Conservation (phyloP, 2,329 filamentous ascomycete species). For the Monilinia fructigena region DNA sequence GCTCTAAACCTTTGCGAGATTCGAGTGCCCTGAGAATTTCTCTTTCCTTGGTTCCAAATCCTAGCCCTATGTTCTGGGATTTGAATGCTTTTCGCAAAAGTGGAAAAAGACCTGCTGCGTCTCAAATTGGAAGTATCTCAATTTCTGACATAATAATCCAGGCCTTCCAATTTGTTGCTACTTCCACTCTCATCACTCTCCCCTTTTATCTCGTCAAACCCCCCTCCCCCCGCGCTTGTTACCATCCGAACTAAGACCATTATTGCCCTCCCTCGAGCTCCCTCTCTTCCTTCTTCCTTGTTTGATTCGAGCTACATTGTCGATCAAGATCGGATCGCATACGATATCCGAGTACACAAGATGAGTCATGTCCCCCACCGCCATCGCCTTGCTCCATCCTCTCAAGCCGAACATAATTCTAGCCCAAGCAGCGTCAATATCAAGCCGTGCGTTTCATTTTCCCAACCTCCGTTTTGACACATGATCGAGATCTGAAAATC, state of each 20-base stretch:
- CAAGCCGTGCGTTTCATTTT: no score
- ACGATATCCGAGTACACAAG: no score
- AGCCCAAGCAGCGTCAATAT: no score
- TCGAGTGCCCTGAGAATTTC: neutral
- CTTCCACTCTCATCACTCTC: neutral
- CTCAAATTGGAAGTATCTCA: neutral
- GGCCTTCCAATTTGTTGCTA: neutral
- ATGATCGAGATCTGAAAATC: no score
- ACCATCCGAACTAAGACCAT: no score
- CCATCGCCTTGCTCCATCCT: neutral
- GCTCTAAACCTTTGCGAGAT: neutral
- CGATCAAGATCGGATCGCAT: neutral
- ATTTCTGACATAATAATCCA: neutral
- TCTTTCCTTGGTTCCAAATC: neutral
- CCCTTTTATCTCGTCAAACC: neutral
- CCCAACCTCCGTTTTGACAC: no score
- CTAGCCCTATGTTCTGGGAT: neutral
- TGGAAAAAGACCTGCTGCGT: neutral
- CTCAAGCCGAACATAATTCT: neutral
- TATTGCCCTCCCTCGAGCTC: neutral
- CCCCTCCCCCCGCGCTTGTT: no score
- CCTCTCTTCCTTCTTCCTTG: neutral
- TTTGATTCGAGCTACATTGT: neutral
- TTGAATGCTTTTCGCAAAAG: neutral
- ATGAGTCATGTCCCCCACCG: neutral